Evolutionary conservation across 1,284 basidiomycete genomes (phyloP), one percentile per base, ranked within the genome.

Genomic region (Ustilago cynodontis): DNA sequence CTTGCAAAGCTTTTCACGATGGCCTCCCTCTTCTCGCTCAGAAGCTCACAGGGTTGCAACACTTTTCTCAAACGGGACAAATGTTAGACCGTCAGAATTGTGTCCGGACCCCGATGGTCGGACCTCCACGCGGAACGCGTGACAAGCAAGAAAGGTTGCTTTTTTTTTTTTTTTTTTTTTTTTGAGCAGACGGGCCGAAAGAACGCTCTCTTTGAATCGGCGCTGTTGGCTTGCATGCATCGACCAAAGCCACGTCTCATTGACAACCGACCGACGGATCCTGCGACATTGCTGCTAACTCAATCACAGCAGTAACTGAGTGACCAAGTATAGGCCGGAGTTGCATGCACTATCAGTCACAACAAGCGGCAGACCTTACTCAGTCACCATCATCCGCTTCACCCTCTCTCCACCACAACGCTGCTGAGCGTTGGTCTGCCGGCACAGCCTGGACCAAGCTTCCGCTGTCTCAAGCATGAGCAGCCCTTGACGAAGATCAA

Each of bases 51-150:
- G n/a, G n/a, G n/a, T n/a, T n/a, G n/a, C n/a, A n/a, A n/a, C n/a
- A n/a, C n/a, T n/a, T n/a, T n/a, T n/a, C n/a, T n/a, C 35, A 29
- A 33, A 16, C n/a, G 35, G 31, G 11, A 11, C 11, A 5, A 11
- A 33, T 33, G 31, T 33, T 33, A 33, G 31, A 33, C 31, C 31
- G 31, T 6, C 11, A 33, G 11, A 33, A 3, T 13, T 52, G 50
- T 20, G 16, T 52, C 31, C 31, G 29, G 50, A 51, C 49, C n/a
- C 51, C 39, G 33, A n/a, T 59, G 68, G 58, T 58, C 63, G 54
- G 63, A 54, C 63, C 69, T 71, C 69, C 69, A 71, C 69, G 63
- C 68, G 62, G 43, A 43, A 57, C 45, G 54, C 43, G 54, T 24
- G 35, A 45, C 29, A 28, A 26, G 18, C 41, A 43, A 49, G 26